phyloP scores from a whole-genome alignment of 2,329 filamentous ascomycete genomes.

The Alternaria arbusti region DNA sequence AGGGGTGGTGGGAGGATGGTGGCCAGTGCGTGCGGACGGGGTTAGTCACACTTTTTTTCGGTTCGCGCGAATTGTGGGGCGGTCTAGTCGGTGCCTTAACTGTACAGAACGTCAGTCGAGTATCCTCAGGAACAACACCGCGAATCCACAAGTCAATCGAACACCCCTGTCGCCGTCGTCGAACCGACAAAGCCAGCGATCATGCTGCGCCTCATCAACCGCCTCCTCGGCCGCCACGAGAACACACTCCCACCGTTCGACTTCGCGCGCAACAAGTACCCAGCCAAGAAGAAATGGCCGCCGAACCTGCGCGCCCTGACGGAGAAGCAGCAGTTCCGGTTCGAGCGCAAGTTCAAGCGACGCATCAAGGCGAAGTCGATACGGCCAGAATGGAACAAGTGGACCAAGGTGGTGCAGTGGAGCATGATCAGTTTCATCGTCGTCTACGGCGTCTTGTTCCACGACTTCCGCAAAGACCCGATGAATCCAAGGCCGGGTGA shows the following conservation, averaged over 20 bases:
- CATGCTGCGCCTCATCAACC: conserved; percentile 53
- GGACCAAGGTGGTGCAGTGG: conserved; percentile 68
- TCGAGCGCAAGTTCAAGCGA: conserved; percentile 80
- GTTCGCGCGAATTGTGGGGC: conserved; percentile 12
- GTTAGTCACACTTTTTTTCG: conserved; percentile 26
- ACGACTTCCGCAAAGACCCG: conserved; percentile 58
- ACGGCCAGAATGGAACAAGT: conserved; percentile 69
- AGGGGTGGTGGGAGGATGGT: not conserved
- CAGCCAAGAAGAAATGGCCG: conserved; percentile 76
- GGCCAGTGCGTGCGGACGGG: not conserved
- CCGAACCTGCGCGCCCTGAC: conserved; percentile 75
- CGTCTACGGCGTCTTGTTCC: conserved; percentile 66
- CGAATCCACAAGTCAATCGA: conserved; percentile 1
- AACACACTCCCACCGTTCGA: conserved; percentile 45
- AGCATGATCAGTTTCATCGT: conserved; percentile 55
- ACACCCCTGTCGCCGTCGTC: not conserved
- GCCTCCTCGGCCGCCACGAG: conserved; percentile 55
- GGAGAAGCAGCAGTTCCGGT: conserved; percentile 74
- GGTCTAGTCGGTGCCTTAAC: not conserved
- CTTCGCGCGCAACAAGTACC: conserved; percentile 64
- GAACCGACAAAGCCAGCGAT: conserved; percentile 8
- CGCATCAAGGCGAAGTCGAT: conserved; percentile 67
- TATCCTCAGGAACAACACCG: conserved; percentile 9
- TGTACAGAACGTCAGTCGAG: conserved; percentile 23
- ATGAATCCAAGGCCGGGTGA: conserved; percentile 41